Evolutionary conservation across 163 green algal genomes (phyloP).

Genomic region (Botryococcus braunii): DNA sequence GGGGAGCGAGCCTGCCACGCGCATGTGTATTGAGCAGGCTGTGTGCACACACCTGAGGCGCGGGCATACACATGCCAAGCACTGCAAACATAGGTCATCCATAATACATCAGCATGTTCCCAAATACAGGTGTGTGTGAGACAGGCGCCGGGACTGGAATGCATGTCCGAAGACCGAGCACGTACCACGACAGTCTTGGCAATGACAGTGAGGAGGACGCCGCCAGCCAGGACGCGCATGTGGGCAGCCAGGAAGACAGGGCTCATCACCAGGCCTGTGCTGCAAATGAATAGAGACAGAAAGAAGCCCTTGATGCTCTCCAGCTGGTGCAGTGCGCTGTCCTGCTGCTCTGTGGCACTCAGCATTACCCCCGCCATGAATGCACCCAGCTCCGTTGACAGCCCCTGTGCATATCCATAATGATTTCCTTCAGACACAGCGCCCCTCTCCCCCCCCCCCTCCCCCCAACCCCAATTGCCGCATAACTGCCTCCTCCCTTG

Average conservation of each 20-base stretch:
- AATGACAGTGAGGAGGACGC: slow-evolving; percentile 30
- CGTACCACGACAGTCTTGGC: slow-evolving; percentile 41
- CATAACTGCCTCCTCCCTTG: too few relatives aligned
- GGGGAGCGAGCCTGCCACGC: too few relatives aligned
- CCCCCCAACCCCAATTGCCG: too few relatives aligned
- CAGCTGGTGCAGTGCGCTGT: slow-evolving; percentile 37
- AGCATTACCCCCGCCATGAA: slow-evolving; percentile 77
- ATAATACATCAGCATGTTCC: too few relatives aligned
- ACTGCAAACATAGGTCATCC: too few relatives aligned
- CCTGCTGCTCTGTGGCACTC: slow-evolving; percentile 40
- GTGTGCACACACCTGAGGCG: too few relatives aligned
- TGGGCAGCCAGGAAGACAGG: slow-evolving; percentile 64
- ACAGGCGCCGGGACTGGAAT: too few relatives aligned
- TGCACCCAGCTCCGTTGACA: slow-evolving; percentile 77
- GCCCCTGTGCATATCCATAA: slow-evolving; percentile 29
- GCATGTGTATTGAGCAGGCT: too few relatives aligned
- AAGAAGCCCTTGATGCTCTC: slow-evolving; percentile 50
- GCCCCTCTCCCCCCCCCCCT: too few relatives aligned
- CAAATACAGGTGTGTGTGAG: too few relatives aligned
- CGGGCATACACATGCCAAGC: too few relatives aligned
- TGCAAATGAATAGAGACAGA: slow-evolving; percentile 75
- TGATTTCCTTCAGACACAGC: too few relatives aligned
- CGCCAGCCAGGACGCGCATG: slow-evolving; percentile 44
- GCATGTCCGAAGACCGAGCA: neutral
- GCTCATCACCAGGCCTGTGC: slow-evolving; percentile 79